Conservation (phyloP, 345 rosid genomes). For the Carallia pectinifolia region DNA sequence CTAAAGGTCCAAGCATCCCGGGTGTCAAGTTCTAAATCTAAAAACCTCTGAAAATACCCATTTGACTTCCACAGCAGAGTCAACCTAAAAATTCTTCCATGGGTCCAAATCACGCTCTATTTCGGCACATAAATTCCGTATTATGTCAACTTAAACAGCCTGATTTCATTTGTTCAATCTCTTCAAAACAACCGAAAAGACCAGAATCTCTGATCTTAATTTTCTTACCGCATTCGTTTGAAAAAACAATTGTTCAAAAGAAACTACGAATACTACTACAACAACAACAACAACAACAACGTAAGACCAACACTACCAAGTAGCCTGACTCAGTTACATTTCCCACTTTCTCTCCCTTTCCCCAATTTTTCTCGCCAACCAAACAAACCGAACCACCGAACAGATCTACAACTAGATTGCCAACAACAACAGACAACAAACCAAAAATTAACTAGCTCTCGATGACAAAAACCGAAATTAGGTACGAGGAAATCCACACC, state of each 20-base stretch:
- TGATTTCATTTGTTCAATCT: too few species aligned
- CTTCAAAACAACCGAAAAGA: too few species aligned
- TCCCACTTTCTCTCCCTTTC: slow-evolving; percentile 4
- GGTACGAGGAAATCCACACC: too few species aligned
- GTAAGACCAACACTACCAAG: not conserved
- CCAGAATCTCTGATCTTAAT: not conserved
- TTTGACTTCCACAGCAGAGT: not conserved
- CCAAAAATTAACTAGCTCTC: not conserved
- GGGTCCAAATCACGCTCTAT: not conserved
- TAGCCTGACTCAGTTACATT: not conserved
- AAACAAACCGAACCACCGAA: slow-evolving; percentile 17
- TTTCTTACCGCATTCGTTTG: not conserved
- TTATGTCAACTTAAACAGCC: too few species aligned
- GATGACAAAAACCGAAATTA: not conserved
- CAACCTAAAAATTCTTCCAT: not conserved
- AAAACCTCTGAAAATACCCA: not conserved
- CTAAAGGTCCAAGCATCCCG: not conserved
- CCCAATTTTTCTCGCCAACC: slow-evolving; percentile 15
- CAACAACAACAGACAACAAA: slow-evolving; percentile 1
- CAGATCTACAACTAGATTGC: slow-evolving; percentile 35
- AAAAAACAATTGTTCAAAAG: not conserved
- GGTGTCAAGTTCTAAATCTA: not conserved
- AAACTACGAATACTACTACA: not conserved
- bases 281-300: not conserved
- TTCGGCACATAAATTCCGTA: not conserved